Evolutionary conservation across 805 yeast species (phyloP).

Genomic region (Millerozyma acaciae): DNA sequence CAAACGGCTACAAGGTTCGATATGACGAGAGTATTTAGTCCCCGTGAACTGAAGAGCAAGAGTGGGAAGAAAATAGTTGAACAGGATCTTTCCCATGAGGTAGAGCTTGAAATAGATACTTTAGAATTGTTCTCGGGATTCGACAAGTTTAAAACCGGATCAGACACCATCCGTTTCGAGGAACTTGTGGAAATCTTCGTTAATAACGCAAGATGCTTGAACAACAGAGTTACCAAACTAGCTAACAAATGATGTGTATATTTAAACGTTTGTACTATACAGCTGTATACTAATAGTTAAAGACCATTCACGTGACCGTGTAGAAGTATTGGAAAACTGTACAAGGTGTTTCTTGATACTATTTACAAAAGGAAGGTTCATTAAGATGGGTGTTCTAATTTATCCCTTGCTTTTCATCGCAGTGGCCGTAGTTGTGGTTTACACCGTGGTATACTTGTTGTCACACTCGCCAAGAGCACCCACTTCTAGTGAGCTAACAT

Average conservation of each 20-base stretch:
- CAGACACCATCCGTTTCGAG: constrained; percentile 37
- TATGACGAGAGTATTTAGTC: constrained; percentile 54
- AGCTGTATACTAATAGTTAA: no score
- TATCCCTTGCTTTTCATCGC: background rate
- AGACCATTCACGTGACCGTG: constrained; percentile 1
- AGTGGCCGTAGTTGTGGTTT: constrained; percentile 20
- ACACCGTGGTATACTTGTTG: constrained; percentile 41
- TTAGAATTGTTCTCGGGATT: constrained; percentile 38
- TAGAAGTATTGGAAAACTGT: no score
- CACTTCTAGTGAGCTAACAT: constrained; percentile 48
- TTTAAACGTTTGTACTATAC: no score
- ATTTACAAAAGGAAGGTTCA: no score
- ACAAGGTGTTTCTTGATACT: no score
- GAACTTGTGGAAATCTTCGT: constrained; percentile 43
- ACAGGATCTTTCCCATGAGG: constrained; percentile 33
- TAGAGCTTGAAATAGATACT: constrained; percentile 40
- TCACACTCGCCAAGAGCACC: constrained; percentile 65
- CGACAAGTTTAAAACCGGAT: constrained; percentile 36
- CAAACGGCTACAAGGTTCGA: constrained; percentile 72
- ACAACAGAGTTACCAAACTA: constrained; percentile 40
- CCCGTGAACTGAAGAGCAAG: constrained; percentile 33
- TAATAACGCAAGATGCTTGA: constrained; percentile 42
- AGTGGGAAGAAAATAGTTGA: constrained; percentile 33
- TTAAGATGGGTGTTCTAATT: background rate
- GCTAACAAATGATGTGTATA: constrained; percentile 22